These are phyloP conservation scores for Pisolithus thermaeus DNA, from an alignment of 1,284 basidiomycete species.

Conservation along the genomic window DNA sequence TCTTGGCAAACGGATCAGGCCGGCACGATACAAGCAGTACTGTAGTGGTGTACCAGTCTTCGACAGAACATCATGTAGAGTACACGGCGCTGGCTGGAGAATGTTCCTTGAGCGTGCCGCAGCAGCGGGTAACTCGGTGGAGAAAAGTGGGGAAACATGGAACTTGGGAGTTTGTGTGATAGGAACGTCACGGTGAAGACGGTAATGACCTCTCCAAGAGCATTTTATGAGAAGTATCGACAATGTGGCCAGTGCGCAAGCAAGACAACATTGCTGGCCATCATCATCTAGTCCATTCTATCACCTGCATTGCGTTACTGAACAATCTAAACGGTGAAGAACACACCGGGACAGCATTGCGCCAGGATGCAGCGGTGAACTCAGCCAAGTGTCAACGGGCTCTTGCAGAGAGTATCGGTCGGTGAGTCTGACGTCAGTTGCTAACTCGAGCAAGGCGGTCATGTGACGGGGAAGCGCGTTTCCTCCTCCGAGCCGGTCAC, in stretches of 20 bases:
- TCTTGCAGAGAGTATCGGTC: too few species aligned
- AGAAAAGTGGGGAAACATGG: constrained; percentile 15
- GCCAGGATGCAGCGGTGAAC: too few species aligned
- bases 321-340: neutral
- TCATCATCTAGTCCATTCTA: neutral
- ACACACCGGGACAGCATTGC: too few species aligned
- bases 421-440: too few species aligned
- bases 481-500: neutral
- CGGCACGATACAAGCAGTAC: constrained; percentile 6
- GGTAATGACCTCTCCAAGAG: constrained; percentile 15
- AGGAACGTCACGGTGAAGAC: constrained; percentile 14
- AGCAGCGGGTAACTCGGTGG: constrained; percentile 10
- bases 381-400: too few species aligned
- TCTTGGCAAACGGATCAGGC: constrained; percentile 15
- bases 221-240: neutral
- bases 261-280: neutral
- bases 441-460: neutral
- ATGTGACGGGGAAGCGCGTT: neutral
- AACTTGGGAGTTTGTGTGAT: constrained; percentile 7
- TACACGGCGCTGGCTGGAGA: constrained; percentile 9
- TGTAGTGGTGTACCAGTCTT: constrained; percentile 1
- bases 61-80: neutral
- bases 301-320: neutral
- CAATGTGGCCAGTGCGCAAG: neutral
- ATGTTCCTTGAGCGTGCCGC: constrained; percentile 6